Base-by-base conservation (phyloP, 352 stramenopile genomes). In the Thalassiosira tumida region DNA sequence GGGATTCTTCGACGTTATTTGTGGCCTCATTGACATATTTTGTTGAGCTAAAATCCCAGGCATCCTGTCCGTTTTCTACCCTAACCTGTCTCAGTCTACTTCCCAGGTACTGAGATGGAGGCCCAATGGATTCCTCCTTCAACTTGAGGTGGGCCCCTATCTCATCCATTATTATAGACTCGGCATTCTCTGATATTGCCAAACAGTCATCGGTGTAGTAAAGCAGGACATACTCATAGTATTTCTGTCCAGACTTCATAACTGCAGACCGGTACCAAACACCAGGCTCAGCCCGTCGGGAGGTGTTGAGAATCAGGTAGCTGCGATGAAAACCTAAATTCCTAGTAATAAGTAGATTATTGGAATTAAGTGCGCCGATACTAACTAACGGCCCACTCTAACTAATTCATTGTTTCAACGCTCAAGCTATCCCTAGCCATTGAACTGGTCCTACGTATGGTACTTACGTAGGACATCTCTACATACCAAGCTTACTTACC, bases 21-120 rank as follows among this genome's bases (percentile, higher is more conserved):
- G 95, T 74, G 3, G 90, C 88, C 21, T 31, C 65, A 43, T 86
- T 2, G 1, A 94, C 38, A 67, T 94, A 89, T 38, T 95, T 64
- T 31, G 50, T 78, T 24, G 93, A 93, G 17, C 81, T 64, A 51
- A 96, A 92, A 14, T 86, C 54, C 91, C 91, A 96, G 47, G 69
- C 51, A 41, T 89, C 24, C 13, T 47, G 13, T 13, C 88, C 86
- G 90, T 95, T 96, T 10, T 81, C 40, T 0, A 96, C 33, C 64
- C 35, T 24, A 95, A 72, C 50, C 92, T 74, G 6, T 67, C 24
- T 5, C 94, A 17, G 10, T 59, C 47, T 21, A 10, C 47, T 59
- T 59, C 10, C 10, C 10, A 10, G 21, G 10, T 59, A 59, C 47
- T 21, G 47, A 21, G 47, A 21, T 51, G 74, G 2, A 1, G 7